These are phyloP conservation scores for Globisporangium orthogonon DNA, from an alignment of 352 stramenopile species.

Conservation along the genomic window DNA sequence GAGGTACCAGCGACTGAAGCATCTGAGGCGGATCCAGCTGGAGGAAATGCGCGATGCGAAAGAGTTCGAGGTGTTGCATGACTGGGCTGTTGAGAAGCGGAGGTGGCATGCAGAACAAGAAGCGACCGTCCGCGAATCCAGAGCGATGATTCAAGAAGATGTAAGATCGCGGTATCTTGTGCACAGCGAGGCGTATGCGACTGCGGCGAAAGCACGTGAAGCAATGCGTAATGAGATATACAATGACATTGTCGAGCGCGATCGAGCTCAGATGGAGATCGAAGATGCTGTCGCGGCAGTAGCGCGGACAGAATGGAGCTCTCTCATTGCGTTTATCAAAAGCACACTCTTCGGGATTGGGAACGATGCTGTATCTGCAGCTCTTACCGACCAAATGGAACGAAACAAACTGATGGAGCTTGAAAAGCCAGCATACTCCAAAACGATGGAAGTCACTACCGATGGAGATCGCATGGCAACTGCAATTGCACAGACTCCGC, in stretches of 20 bases:
- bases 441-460: no score
- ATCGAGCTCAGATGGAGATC: constrained; percentile 2
- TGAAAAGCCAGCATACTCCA: no score
- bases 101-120: not conserved
- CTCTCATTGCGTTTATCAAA: not conserved
- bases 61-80: not conserved
- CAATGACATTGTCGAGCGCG: not conserved
- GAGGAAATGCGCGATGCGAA: not conserved
- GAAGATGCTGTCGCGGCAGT: not conserved
- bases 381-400: not conserved
- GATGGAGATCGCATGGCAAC: no score
- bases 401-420: no score
- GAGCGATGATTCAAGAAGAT: constrained; percentile 10
- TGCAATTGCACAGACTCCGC: no score
- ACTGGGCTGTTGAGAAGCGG: constrained; percentile 4
- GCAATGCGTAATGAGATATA: not conserved
- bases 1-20: constrained; percentile 5
- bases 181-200: not conserved
- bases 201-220: not conserved
- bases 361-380: not conserved
- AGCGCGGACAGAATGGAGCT: not conserved
- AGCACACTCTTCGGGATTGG: not conserved
- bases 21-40: constrained; percentile 8
- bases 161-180: not conserved
- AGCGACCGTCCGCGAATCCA: not conserved